phyloP scores from a whole-genome alignment of 208 protist species.

The Trypanosoma caninum region DNA sequence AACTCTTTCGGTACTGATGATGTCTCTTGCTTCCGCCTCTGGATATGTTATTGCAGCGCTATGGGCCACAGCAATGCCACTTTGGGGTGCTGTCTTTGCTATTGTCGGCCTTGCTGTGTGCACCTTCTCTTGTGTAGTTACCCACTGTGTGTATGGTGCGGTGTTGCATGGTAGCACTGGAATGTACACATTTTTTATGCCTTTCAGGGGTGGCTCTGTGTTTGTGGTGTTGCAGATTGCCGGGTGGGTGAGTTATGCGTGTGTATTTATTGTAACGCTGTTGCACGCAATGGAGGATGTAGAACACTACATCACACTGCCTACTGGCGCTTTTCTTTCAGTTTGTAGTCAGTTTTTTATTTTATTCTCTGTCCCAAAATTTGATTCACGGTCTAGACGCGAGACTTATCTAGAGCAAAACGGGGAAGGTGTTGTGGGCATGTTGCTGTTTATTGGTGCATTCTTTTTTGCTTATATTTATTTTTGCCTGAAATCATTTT shows the following conservation, averaged over 20 bases:
- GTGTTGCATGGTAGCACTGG: slow-evolving; percentile 35
- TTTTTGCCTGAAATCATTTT: slow-evolving; percentile 18
- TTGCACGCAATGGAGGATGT: slow-evolving; percentile 45
- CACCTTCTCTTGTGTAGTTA: slow-evolving; percentile 55
- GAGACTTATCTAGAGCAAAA: slow-evolving; percentile 69
- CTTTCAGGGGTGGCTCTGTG: slow-evolving; percentile 60
- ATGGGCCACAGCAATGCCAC: slow-evolving; percentile 25
- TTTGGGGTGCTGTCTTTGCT: slow-evolving; percentile 45
- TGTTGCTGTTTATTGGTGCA: slow-evolving; percentile 52
- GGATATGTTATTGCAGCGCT: slow-evolving; percentile 66
- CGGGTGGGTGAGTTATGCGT: slow-evolving; percentile 59
- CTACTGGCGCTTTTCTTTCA: slow-evolving; percentile 48
- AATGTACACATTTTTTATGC: slow-evolving; percentile 63
- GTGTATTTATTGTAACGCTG: slow-evolving; percentile 52
- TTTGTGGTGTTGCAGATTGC: slow-evolving; percentile 60
- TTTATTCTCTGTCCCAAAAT: slow-evolving; percentile 60
- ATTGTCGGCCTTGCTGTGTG: slow-evolving; percentile 48
- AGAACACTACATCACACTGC: slow-evolving; percentile 31
- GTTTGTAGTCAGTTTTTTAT: slow-evolving; percentile 56
- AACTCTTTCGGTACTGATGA: slow-evolving; percentile 63
- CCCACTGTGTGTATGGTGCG: slow-evolving; percentile 71
- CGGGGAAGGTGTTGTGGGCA: slow-evolving; percentile 68
- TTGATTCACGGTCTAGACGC: slow-evolving; percentile 27
- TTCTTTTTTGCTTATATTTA: slow-evolving; percentile 61
- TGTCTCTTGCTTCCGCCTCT: slow-evolving; percentile 43